Evolutionary conservation across 2,329 filamentous ascomycete species (phyloP).

Genomic region (Diplocarpon rosae): DNA sequence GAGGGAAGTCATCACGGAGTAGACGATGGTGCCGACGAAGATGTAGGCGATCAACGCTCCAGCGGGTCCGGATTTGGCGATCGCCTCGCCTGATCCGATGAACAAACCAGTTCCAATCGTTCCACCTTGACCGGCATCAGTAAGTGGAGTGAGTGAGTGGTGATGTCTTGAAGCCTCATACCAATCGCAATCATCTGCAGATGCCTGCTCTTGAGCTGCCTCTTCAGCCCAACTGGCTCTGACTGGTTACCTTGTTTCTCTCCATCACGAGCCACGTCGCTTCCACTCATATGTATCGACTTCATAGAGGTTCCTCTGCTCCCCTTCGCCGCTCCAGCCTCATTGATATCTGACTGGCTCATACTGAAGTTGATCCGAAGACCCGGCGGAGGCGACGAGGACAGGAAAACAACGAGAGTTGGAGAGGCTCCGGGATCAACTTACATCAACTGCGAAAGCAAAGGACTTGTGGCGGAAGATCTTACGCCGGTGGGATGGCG

Average conservation of each 20-base stretch:
- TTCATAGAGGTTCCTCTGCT: not conserved
- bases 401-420: not conserved
- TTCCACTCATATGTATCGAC: constrained; percentile 1
- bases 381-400: not conserved
- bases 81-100: constrained; percentile 52
- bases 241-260: constrained; percentile 15
- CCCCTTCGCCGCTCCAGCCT: not conserved
- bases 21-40: constrained; percentile 62
- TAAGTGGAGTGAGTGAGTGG: not conserved
- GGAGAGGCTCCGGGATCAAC: not conserved
- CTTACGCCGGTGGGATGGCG: constrained; percentile 5
- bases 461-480: constrained; percentile 7
- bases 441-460: constrained; percentile 2
- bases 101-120: constrained; percentile 67
- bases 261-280: constrained; percentile 18
- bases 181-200: constrained; percentile 58
- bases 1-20: constrained; percentile 59
- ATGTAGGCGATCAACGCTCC: constrained; percentile 57
- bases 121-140: constrained; percentile 32
- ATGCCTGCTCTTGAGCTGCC: constrained; percentile 43
- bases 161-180: constrained; percentile 7
- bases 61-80: constrained; percentile 53
- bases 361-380: constrained; percentile 8
- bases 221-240: constrained; percentile 16
- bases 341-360: constrained; percentile 9